Percentiles rank a stretch among this genome's conserved stretches.
phyloP scores from a whole-genome alignment of 2,329 filamentous ascomycete species.

The Pyrenophora teres region DNA sequence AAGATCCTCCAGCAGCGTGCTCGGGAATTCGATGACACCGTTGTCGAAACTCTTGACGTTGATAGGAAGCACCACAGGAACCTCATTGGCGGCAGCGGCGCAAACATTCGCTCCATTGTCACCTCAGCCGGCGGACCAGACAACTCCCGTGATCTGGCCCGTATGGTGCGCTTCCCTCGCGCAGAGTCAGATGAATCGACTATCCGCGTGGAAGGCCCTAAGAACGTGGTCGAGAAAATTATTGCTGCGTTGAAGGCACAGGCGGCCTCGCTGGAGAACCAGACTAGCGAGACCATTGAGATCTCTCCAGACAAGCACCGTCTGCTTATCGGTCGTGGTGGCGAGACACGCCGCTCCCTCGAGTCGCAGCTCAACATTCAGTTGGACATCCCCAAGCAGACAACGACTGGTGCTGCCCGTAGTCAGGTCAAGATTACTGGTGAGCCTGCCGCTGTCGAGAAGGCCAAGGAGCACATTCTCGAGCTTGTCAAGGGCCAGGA shows the following conservation, averaged over 20 bases:
- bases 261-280: constrained; percentile 80
- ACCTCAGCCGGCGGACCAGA: constrained; percentile 86
- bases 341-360: constrained; percentile 81
- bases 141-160: constrained; percentile 79
- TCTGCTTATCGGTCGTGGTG: constrained; percentile 86
- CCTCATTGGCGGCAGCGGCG: constrained; percentile 84
- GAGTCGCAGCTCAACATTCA: constrained; percentile 85
- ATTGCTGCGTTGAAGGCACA: constrained; percentile 79
- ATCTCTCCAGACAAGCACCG: constrained; percentile 90
- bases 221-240: constrained; percentile 86
- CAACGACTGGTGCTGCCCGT: constrained; percentile 68
- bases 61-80: constrained; percentile 91
- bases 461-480: constrained; percentile 84
- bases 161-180: constrained; percentile 93
- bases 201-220: constrained; percentile 87
- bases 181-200: constrained; percentile 79
- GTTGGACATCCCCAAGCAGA: constrained; percentile 87
- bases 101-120: constrained; percentile 85
- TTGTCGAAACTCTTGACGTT: constrained; percentile 82
- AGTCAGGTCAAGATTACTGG: constrained; percentile 88
- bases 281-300: constrained; percentile 77
- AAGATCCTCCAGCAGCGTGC: constrained; percentile 87
- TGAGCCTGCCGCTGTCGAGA: constrained; percentile 75
- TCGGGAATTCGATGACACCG: constrained; percentile 85
- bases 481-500: constrained; percentile 82